Percentiles rank a stretch among this genome's conserved stretches.
These are phyloP conservation scores for Myxozyma geophila DNA, from an alignment of 805 yeast genomes.

Conservation along the genomic window DNA sequence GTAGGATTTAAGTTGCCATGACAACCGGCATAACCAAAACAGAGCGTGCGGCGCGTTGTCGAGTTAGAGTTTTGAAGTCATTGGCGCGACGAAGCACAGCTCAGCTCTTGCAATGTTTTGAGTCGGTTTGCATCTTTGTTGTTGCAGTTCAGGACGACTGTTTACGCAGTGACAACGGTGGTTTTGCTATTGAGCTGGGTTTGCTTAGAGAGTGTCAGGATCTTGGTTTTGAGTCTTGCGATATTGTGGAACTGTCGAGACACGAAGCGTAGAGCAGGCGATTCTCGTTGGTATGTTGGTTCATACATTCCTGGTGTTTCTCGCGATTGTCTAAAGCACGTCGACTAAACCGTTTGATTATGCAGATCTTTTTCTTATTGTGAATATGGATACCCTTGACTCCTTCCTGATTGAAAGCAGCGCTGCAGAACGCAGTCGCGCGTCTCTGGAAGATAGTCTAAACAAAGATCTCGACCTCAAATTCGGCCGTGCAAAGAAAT, in stretches of 20 bases:
- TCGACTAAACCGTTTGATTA: too few relatives aligned
- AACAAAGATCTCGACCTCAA: conserved; percentile 14
- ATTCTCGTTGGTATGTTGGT: too few relatives aligned
- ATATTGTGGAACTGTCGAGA: too few relatives aligned
- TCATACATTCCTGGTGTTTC: too few relatives aligned
- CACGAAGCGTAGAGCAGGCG: too few relatives aligned
- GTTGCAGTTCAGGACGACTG: not conserved
- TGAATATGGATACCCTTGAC: conserved; percentile 7
- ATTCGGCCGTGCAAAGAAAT: conserved; percentile 1
- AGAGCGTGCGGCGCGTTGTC: conserved; percentile 2
- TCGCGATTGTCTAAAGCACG: too few relatives aligned
- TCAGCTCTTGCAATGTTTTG: not conserved
- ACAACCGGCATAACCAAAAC: not conserved
- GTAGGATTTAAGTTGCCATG: not conserved
- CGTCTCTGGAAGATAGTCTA: conserved; percentile 9
- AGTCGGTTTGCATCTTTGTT: not conserved
- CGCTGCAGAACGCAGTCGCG: conserved; percentile 26
- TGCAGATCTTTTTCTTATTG: too few relatives aligned
- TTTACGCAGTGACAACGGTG: too few relatives aligned
- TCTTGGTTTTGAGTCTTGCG: too few relatives aligned
- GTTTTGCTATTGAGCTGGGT: too few relatives aligned
- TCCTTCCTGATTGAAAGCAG: conserved; percentile 24
- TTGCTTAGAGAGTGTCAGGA: too few relatives aligned
- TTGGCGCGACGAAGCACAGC: not conserved
- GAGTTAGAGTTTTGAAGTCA: not conserved